Evolutionary conservation across 139 green algal species (phyloP).

Genomic region (Chlorella sp.): DNA sequence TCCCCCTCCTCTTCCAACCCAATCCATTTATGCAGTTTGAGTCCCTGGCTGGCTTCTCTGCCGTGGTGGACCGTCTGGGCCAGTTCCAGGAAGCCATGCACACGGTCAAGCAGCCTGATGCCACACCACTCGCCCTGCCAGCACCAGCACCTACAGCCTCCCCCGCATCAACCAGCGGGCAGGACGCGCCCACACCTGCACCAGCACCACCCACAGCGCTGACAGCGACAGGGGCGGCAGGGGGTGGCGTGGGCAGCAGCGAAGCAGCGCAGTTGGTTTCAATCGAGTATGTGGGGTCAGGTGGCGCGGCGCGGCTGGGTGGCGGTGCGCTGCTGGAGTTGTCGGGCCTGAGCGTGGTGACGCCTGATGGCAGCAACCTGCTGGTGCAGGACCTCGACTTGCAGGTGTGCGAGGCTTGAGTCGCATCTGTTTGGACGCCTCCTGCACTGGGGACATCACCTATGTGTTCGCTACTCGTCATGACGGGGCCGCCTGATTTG

Average conservation of each 20-base stretch:
- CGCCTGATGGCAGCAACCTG: conserved; percentile 42
- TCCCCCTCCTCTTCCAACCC: too few species aligned
- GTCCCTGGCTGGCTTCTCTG: conserved; percentile 79
- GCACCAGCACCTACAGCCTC: neutral
- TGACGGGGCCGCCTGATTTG: too few species aligned
- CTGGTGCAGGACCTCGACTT: conserved; percentile 58
- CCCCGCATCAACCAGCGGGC: too few species aligned
- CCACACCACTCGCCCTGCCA: neutral
- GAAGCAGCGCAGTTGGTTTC: too few species aligned
- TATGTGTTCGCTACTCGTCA: too few species aligned
- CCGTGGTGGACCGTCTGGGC: conserved; percentile 86
- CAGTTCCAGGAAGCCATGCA: conserved; percentile 72
- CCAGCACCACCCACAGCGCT: too few species aligned
- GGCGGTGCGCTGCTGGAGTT: conserved; percentile 14
- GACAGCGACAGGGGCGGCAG: too few species aligned
- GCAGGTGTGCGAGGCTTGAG: conserved; percentile 32
- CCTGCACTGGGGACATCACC: too few species aligned
- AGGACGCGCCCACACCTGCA: too few species aligned
- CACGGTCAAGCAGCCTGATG: neutral
- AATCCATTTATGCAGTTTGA: conserved; percentile 95
- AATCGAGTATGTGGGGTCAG: too few species aligned
- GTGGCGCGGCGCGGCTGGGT: neutral
- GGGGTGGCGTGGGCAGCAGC: neutral
- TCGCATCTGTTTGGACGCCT: too few species aligned
- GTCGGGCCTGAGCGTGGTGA: conserved; percentile 60